Evolutionary conservation across 768 basidiomycete species (phyloP).

Genomic region (Austroboletus festivus): DNA sequence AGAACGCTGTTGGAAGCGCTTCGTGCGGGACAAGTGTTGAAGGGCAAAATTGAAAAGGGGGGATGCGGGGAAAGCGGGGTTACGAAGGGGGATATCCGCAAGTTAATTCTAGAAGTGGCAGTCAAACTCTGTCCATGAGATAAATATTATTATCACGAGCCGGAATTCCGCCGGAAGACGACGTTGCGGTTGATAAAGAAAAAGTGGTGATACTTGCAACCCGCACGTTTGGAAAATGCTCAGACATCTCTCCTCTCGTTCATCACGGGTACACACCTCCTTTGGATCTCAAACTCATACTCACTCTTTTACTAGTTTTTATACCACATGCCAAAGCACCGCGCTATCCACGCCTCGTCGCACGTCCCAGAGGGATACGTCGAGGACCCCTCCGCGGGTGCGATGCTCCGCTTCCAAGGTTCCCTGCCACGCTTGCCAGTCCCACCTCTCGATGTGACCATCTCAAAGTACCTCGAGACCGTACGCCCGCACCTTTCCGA

Average conservation of each 20-base stretch:
- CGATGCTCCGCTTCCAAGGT: conserved; percentile 73
- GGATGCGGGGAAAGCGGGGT: conserved; percentile 50
- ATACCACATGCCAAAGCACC: conserved; percentile 29
- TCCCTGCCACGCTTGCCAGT: conserved; percentile 79
- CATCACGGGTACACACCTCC: conserved; percentile 8
- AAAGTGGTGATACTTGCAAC: too few species aligned
- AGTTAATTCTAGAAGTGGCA: conserved; percentile 63
- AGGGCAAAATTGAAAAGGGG: conserved; percentile 53
- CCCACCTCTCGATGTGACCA: conserved; percentile 77
- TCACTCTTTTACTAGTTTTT: conserved; percentile 4
- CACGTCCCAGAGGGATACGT: conserved; percentile 28
- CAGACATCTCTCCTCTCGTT: conserved; percentile 16
- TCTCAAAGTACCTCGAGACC: conserved; percentile 84
- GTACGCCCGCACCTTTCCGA: conserved; percentile 74
- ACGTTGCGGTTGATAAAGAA: too few species aligned
- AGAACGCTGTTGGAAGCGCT: conserved; percentile 66
- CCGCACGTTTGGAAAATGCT: too few species aligned
- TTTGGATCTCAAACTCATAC: too few species aligned
- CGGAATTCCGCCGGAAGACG: too few species aligned
- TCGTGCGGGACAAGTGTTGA: conserved; percentile 53
- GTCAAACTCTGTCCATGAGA: conserved; percentile 36
- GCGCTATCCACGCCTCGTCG: conserved; percentile 25
- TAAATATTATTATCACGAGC: background rate
- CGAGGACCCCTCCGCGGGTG: conserved; percentile 53
- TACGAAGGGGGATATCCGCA: conserved; percentile 63